These are phyloP conservation scores for Plasmodiophora brassicae DNA, from an alignment of 208 protist genomes.

Conservation along the genomic window DNA sequence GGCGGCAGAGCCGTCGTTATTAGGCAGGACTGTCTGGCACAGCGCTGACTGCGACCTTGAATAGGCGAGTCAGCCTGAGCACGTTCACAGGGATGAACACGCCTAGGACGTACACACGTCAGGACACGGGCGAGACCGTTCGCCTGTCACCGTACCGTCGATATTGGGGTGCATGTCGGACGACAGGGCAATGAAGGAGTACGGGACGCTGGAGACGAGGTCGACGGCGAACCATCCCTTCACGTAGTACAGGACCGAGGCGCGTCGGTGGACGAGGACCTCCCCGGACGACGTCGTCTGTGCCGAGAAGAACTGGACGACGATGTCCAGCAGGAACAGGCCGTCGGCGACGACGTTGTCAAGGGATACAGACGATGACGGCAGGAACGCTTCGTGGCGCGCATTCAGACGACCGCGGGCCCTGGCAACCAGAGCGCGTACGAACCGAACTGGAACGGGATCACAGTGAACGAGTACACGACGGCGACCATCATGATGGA, in stretches of 20 bases:
- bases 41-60: background rate
- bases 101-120: background rate
- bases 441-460: constrained; percentile 14
- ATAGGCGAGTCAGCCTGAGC: background rate
- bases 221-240: constrained; percentile 22
- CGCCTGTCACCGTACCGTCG: too few relatives aligned
- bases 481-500: constrained; percentile 4
- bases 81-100: background rate
- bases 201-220: background rate
- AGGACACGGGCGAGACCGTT: background rate
- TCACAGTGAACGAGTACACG: background rate
- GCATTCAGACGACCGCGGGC: background rate
- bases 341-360: constrained; percentile 18
- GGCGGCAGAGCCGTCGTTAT: background rate
- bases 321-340: background rate
- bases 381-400: background rate
- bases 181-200: background rate
- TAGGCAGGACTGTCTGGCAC: background rate
- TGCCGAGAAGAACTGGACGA: background rate
- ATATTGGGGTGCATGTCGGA: background rate
- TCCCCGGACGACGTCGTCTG: background rate
- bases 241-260: background rate
- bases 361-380: background rate
- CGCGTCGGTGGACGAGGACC: background rate
- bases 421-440: background rate